A percentile compares a stretch with the other conserved stretches of the same genome.
Conservation (phyloP, 2,329 filamentous ascomycete genomes). For the Exophiala calicioides region DNA sequence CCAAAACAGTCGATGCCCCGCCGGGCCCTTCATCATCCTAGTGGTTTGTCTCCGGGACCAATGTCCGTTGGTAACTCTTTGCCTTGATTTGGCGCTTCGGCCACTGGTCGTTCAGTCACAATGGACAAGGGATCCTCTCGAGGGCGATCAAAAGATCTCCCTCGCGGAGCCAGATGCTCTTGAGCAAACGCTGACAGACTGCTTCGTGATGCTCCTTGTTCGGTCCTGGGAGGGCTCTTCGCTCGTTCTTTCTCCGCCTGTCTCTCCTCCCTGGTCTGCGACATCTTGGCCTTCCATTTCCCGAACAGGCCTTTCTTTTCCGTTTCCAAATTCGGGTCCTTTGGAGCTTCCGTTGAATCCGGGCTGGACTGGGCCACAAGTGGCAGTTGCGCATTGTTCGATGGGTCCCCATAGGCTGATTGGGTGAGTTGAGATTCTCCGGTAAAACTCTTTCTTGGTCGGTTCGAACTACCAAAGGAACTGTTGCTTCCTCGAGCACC, state of each 20-base stretch:
- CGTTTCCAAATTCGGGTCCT: slow-evolving; percentile 38
- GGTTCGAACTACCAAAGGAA: slow-evolving; percentile 64
- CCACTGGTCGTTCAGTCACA: slow-evolving; percentile 12
- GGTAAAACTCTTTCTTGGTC: slow-evolving; percentile 48
- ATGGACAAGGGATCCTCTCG: slow-evolving; percentile 23
- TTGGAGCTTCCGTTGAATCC: slow-evolving; percentile 43
- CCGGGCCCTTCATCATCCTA: neutral
- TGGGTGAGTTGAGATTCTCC: slow-evolving; percentile 47
- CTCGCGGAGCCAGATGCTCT: slow-evolving; percentile 29
- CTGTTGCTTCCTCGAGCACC: slow-evolving; percentile 67
- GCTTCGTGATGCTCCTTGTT: slow-evolving; percentile 37
- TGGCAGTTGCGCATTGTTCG: slow-evolving; percentile 30
- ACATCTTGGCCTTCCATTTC: slow-evolving; percentile 66
- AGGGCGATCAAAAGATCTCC: slow-evolving; percentile 27
- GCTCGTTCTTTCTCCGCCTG: slow-evolving; percentile 56
- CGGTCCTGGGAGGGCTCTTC: slow-evolving; percentile 51
- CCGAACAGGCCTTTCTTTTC: slow-evolving; percentile 64
- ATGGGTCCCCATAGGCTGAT: slow-evolving; percentile 40
- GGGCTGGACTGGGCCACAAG: slow-evolving; percentile 37
- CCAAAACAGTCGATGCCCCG: neutral
- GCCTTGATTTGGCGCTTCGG: slow-evolving; percentile 4
- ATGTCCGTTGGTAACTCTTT: slow-evolving; percentile 5
- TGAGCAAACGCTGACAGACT: slow-evolving; percentile 40
- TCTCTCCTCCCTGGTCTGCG: slow-evolving; percentile 55
- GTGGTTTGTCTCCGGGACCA: slow-evolving; percentile 1